Percentiles rank a stretch among this genome's conserved stretches.
Evolutionary conservation across 2,329 filamentous ascomycete genomes (phyloP).

Genomic region (Chalaropsis thielavioides): DNA sequence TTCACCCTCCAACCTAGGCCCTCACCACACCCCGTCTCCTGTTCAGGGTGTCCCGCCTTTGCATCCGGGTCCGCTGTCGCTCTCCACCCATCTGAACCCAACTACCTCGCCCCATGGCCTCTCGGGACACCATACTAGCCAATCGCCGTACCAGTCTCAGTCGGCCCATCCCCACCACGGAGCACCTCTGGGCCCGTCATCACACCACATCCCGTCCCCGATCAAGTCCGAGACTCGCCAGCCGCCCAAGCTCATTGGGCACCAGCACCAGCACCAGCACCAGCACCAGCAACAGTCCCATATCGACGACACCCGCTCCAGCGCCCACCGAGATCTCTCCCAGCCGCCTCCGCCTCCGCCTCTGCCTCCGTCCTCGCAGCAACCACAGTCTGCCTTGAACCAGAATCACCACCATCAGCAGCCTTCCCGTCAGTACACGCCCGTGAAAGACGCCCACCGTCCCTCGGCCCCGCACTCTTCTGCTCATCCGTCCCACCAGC

Average conservation of each 20-base stretch:
- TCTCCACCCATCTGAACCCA: constrained; percentile 13
- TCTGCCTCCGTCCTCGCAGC: constrained; percentile 23
- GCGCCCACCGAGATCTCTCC: constrained; percentile 17
- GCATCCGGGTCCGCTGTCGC: not conserved
- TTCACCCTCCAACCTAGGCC: not conserved
- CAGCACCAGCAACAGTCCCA: not conserved
- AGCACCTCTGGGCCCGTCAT: constrained; percentile 16
- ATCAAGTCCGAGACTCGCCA: constrained; percentile 6
- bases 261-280: constrained; percentile 4
- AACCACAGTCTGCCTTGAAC: constrained; percentile 20
- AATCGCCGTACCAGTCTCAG: constrained; percentile 20
- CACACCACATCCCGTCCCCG: constrained; percentile 1
- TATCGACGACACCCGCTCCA: constrained; percentile 5
- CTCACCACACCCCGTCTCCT: not conserved
- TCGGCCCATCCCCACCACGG: constrained; percentile 23
- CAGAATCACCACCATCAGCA: not conserved
- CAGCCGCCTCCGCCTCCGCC: constrained; percentile 27
- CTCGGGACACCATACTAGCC: not conserved
- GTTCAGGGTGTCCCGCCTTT: not conserved
- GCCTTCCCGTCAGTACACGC: constrained; percentile 20
- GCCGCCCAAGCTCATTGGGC: not conserved
- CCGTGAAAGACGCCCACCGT: constrained; percentile 16
- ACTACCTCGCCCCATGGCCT: not conserved
- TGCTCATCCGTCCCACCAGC: constrained; percentile 21
- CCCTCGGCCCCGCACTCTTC: constrained; percentile 17